These are phyloP conservation scores for Solanum bulbocastanum DNA, from an alignment of 257 asterid genomes.

Conservation along the genomic window DNA sequence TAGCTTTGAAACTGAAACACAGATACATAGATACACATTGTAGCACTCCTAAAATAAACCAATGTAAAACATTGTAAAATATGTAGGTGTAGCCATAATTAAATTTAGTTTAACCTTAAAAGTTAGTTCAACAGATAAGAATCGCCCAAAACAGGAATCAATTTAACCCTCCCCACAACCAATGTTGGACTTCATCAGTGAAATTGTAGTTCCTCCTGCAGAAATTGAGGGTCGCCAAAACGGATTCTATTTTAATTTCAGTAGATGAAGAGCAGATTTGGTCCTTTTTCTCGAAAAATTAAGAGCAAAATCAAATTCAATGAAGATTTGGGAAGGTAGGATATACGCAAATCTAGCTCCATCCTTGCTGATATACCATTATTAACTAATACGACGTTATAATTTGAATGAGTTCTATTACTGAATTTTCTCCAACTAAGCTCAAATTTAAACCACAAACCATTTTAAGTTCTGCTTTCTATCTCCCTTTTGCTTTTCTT, in stretches of 20 bases:
- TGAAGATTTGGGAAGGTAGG: background rate
- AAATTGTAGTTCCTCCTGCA: no score
- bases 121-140: no score
- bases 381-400: background rate
- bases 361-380: background rate
- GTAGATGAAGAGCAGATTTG: background rate
- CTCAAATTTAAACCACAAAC: background rate
- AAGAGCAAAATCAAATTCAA: background rate
- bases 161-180: no score
- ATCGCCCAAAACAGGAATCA: no score
- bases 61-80: background rate
- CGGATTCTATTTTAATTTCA: background rate
- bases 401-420: background rate
- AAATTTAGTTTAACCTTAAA: no score
- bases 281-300: background rate
- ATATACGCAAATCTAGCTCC: background rate
- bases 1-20: background rate
- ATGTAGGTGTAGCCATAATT: no score
- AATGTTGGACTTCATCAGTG: no score
- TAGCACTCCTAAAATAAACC: background rate
- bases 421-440: background rate
- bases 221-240: no score
- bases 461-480: background rate
- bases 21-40: background rate
- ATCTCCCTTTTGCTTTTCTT: conserved; percentile 1